Conservation (phyloP, 2,329 filamentous ascomycete genomes). For the Botryosphaeria dothidea region DNA sequence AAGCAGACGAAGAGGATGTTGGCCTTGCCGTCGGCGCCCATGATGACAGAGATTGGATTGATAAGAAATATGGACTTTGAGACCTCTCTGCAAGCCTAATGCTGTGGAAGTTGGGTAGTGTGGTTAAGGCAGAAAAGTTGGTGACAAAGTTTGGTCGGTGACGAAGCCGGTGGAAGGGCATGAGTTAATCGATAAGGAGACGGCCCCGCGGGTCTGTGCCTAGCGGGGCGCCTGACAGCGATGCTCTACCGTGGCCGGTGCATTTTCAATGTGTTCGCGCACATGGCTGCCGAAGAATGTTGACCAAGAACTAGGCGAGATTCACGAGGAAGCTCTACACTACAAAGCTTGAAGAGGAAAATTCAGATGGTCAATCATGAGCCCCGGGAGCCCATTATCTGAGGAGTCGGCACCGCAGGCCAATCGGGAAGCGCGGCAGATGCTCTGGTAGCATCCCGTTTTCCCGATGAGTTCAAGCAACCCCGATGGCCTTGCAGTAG, state of each 20-base stretch:
- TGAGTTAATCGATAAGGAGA: conserved; percentile 4
- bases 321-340: neutral
- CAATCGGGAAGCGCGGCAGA: conserved; percentile 1
- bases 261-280: neutral
- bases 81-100: neutral
- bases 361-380: no score
- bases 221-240: neutral
- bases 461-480: neutral
- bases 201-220: neutral
- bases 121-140: neutral
- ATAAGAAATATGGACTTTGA: no score
- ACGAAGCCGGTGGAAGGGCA: neutral
- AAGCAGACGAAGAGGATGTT: conserved; percentile 94
- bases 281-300: neutral
- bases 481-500: neutral
- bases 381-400: neutral
- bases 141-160: conserved; percentile 1
- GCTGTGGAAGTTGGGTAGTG: neutral
- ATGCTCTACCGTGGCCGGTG: neutral
- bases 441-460: neutral
- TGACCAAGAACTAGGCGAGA: neutral
- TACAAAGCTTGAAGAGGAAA: no score
- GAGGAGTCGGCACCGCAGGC: neutral
- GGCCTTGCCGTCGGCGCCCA: conserved; percentile 36
- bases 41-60: neutral